Evolutionary conservation across 306 rosid species (phyloP), one percentile per base, ranked within the genome.

Genomic region (Cicer judaicum): DNA sequence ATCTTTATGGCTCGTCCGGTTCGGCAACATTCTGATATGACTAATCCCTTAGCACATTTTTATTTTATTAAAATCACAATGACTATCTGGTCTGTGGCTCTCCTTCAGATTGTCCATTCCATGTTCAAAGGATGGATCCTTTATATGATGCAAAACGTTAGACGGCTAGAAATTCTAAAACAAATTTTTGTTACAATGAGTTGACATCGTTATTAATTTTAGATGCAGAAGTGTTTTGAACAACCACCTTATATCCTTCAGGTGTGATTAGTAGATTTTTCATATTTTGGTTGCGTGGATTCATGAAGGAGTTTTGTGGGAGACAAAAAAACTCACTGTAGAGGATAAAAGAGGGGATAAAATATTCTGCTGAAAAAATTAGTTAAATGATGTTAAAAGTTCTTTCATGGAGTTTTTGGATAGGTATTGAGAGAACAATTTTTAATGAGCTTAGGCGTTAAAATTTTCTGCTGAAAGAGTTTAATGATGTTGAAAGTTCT

Each of bases 1-100:
- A 70, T 55, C 78, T 68, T 80, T 69, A 18, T 69, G 57, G 57
- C 54, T 64, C 29, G 52, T 61, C 13, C 18, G 6, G n/a, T 49
- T 61, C 64, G 69, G 52, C 46, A 55, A 64, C 48, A 65, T 72
- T 72, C 77, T 44, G 61, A 47, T 52, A 62, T 76, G 74, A 76
- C 70, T 39, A 64, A 76, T 70, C 76, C 71, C 49, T 18, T 70
- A 5, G 57, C 77, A 63, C 74, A n/a, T 38, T 63, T 81, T 81
- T 64, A 65, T 67, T 38, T 39, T 55, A 57, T 71, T 64, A 69
- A 70, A 64, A 66, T 63, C 41, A 46, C 80, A 76, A 64, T 70
- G 19, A 63, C 74, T 65, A 52, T 49, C 36, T 53, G 55, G 54
- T 62, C 34, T 61, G 38, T 80, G 72, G 46, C 77, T 61, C 68